phyloP scores from a whole-genome alignment of 768 basidiomycete genomes.

The Boletus rubropictus region DNA sequence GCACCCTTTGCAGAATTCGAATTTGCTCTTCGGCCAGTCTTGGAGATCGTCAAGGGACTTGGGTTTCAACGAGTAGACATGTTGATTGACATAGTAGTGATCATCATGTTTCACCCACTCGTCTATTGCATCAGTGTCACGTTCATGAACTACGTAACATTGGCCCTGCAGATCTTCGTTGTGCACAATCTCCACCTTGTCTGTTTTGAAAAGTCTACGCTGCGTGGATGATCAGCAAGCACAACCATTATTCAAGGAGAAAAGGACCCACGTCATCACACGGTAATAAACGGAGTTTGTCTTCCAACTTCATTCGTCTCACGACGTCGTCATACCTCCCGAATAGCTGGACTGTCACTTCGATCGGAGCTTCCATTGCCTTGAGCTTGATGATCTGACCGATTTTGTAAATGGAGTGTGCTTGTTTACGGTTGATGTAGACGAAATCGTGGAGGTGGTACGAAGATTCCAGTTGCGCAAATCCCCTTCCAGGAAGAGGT shows the following conservation, averaged over 20 bases:
- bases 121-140: conserved; percentile 27
- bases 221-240: conserved; percentile 13
- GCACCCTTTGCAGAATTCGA: conserved; percentile 41
- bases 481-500: conserved; percentile 30
- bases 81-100: conserved; percentile 51
- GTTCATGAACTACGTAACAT: conserved; percentile 43
- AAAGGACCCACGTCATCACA: conserved; percentile 40
- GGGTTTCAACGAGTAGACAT: conserved; percentile 14
- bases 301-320: conserved; percentile 13
- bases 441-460: conserved; percentile 63
- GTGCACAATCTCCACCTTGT: conserved; percentile 22
- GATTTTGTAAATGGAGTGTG: conserved; percentile 37
- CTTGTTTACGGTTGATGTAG: conserved; percentile 40
- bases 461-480: conserved; percentile 36
- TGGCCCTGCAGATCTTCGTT: conserved; percentile 45
- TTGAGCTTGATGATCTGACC: conserved; percentile 49
- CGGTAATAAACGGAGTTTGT: conserved; percentile 13
- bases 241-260: not conserved
- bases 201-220: conserved; percentile 40
- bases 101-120: conserved; percentile 48
- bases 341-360: conserved; percentile 39
- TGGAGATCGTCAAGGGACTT: conserved; percentile 20
- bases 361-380: conserved; percentile 17
- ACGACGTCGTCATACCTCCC: conserved; percentile 42
- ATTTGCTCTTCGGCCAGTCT: conserved; percentile 23